Conservation (phyloP, 139 green algal genomes). For the Chlorella ohadii region DNA sequence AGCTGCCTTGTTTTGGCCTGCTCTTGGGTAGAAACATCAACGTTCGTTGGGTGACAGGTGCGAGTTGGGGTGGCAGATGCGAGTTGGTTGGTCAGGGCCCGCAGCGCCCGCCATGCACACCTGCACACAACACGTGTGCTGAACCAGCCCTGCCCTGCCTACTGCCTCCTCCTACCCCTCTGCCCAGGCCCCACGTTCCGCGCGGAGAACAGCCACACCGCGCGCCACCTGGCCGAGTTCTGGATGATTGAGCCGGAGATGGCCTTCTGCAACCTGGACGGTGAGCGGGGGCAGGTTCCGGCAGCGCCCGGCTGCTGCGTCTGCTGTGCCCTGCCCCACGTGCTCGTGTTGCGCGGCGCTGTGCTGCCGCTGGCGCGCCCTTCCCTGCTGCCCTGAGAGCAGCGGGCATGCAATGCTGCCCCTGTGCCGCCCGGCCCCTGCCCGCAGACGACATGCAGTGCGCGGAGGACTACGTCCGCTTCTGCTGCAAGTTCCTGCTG, state of each 20-base stretch:
- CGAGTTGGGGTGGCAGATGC: no score
- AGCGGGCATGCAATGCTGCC: no score
- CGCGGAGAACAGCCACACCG: constrained; percentile 94
- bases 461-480: constrained; percentile 88
- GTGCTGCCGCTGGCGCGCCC: no score
- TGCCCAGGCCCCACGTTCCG: constrained; percentile 85
- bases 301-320: no score
- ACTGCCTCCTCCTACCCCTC: neutral
- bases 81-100: no score
- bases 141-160: no score
- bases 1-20: neutral
- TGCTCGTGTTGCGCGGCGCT: no score
- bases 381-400: no score
- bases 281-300: constrained; percentile 19
- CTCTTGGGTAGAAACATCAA: neutral
- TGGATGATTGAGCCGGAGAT: constrained; percentile 99
- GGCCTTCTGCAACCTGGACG: constrained; percentile 91
- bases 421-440: no score
- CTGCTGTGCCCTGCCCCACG: no score
- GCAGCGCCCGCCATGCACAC: no score
- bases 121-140: no score
- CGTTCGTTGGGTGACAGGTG: neutral
- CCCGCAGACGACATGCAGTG: constrained; percentile 92
- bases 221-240: constrained; percentile 97
- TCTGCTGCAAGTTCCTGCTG: constrained; percentile 80